These are phyloP conservation scores for Scheffersomyces parashehatae DNA, from an alignment of 1,139 yeast species.

Conservation along the genomic window DNA sequence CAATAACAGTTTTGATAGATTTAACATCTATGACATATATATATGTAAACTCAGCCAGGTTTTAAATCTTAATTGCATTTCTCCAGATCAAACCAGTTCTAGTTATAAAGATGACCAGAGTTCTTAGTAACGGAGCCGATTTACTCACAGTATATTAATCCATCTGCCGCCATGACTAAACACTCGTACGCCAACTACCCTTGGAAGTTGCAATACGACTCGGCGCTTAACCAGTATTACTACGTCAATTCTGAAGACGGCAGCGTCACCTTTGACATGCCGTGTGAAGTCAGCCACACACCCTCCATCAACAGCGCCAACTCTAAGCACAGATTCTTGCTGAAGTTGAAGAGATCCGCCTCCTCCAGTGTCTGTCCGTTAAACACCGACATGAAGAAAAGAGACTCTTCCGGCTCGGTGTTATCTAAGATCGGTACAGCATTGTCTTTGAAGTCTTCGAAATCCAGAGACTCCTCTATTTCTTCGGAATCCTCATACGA, in stretches of 20 bases:
- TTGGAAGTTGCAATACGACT: conserved; percentile 30
- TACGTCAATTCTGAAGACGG: conserved; percentile 34
- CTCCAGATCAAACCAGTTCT: too few relatives aligned
- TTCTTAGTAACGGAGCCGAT: too few relatives aligned
- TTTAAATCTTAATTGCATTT: too few relatives aligned
- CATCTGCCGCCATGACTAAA: not conserved
- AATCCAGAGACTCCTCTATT: conserved; percentile 8
- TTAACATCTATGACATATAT: too few relatives aligned
- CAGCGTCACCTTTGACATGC: conserved; percentile 39
- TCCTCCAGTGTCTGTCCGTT: conserved; percentile 1
- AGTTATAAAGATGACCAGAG: too few relatives aligned
- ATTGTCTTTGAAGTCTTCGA: conserved; percentile 15
- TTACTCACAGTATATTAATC: not conserved
- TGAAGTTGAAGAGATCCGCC: conserved; percentile 4
- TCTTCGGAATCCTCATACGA: not conserved
- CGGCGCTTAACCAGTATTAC: conserved; percentile 36
- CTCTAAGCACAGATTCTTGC: conserved; percentile 3
- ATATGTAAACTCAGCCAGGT: too few relatives aligned
- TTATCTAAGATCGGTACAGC: conserved; percentile 12
- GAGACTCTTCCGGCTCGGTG: conserved; percentile 17
- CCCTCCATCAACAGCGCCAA: conserved; percentile 7
- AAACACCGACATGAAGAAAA: conserved; percentile 2
- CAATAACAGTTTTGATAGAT: too few relatives aligned
- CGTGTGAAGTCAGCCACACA: conserved; percentile 37
- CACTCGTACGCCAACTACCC: not conserved